These are phyloP conservation scores for Capsella rubella DNA, from an alignment of 441 rosid species.

Conservation along the genomic window DNA sequence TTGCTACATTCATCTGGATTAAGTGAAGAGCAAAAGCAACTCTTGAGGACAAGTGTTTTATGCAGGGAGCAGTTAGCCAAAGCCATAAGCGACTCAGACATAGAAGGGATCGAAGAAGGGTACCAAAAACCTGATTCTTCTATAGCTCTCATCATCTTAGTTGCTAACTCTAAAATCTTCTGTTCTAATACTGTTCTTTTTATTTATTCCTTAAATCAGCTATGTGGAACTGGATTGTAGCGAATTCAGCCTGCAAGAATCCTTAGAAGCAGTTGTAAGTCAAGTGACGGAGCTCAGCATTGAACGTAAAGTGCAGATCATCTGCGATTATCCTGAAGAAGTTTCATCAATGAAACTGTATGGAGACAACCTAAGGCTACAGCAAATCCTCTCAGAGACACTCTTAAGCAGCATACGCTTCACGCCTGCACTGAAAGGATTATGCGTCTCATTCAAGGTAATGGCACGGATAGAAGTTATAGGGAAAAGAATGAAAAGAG, in stretches of 20 bases:
- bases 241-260: slow-evolving; percentile 72
- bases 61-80: slow-evolving; percentile 78
- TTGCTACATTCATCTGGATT: slow-evolving; percentile 62
- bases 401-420: slow-evolving; percentile 61
- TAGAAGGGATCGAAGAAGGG: slow-evolving; percentile 80
- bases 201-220: slow-evolving; percentile 47
- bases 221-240: slow-evolving; percentile 56
- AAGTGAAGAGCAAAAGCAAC: slow-evolving; percentile 63
- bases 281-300: slow-evolving; percentile 69
- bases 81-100: slow-evolving; percentile 65
- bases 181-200: slow-evolving; percentile 8
- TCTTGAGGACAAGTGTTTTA: slow-evolving; percentile 55
- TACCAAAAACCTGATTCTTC: slow-evolving; percentile 38
- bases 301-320: slow-evolving; percentile 61
- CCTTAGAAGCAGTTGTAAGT: slow-evolving; percentile 61
- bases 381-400: slow-evolving; percentile 80
- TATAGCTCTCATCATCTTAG: slow-evolving; percentile 23
- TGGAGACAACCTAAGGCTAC: slow-evolving; percentile 82
- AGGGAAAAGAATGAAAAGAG: slow-evolving; percentile 64
- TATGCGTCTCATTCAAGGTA: slow-evolving; percentile 60
- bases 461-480: slow-evolving; percentile 57
- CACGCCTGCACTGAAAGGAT: slow-evolving; percentile 63
- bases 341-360: slow-evolving; percentile 59
- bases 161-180: background rate
- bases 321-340: slow-evolving; percentile 58